Conservation (phyloP, 2,329 filamentous ascomycete genomes). For the Nemania diffusa region DNA sequence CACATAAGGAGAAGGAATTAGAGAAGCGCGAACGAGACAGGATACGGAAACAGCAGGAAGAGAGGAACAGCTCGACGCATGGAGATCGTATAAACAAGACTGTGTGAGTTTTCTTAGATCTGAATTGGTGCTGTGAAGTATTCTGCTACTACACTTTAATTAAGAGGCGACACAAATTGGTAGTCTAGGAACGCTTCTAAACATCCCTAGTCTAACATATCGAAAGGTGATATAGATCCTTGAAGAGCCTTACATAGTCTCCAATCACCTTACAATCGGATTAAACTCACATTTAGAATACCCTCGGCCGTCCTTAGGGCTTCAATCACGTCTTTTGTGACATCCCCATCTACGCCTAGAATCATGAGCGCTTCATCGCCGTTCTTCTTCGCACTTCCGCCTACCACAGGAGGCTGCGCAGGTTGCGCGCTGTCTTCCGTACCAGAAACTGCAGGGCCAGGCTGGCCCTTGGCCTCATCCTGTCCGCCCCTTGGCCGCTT, state of each 20-base stretch:
- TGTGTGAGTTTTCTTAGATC: not conserved
- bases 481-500: not conserved
- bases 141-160: not conserved
- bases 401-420: constrained; percentile 7
- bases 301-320: constrained; percentile 62
- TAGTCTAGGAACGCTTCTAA: not conserved
- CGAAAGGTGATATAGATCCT: not conserved
- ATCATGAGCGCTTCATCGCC: constrained; percentile 83
- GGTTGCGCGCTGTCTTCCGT: not conserved
- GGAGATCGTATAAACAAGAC: not conserved
- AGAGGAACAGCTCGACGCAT: not conserved
- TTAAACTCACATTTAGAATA: constrained; percentile 65
- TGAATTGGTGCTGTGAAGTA: not conserved
- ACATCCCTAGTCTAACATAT: not conserved
- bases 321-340: constrained; percentile 65
- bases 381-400: constrained; percentile 45
- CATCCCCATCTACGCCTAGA: constrained; percentile 74
- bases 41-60: constrained; percentile 26
- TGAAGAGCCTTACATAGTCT: not conserved
- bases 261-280: constrained; percentile 50
- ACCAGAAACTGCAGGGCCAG: not conserved
- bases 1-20: constrained; percentile 24
- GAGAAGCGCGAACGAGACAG: constrained; percentile 28
- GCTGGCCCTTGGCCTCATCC: too few species aligned
- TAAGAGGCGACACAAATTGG: not conserved